Evolutionary conservation across 2,329 filamentous ascomycete species (phyloP), one percentile per base, ranked within the genome.

Genomic region (Oidium heveae): DNA sequence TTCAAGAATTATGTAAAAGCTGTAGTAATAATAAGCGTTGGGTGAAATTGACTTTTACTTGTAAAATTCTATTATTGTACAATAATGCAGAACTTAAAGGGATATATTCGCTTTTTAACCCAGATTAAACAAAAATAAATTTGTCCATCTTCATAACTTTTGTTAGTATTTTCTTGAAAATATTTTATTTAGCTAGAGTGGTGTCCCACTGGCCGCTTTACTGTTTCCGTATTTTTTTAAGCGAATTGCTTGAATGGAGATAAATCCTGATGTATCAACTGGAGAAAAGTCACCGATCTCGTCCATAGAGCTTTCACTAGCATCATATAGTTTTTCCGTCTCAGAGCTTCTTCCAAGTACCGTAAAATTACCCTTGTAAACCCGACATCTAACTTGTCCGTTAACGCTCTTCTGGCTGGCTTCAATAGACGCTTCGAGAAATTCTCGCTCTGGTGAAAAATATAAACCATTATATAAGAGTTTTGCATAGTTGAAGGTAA

Each of bases 371-470:
- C 83, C 80, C 76, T 83, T 83, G 74, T 81, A 84, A 58, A 72
- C 70, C 56, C 74, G 73, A 66, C 77, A 72, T 59, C 79, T 71
- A 57, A 84, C 80, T 63, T 70, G 66, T 57, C 76, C 76, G 66
- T 79, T 79, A 65, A 79, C 76, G 56, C 71, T 70, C 66, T 75
- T 74, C 66, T 84, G 79, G 46, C 69, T 72, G 59, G 74, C 73
- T 54, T 71, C 63, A 62, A 83, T 75, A 61, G 74, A 74, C 64
- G 78, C 73, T 69, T 87, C 77, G 55, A 83, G 70, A 69, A 82
- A 83, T 66, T 82, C 79, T 57, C 79, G 76, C 68, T 84, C 80
- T 34, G 80, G 79, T 15, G 76, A 80, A 71, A 83, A 84, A 73
- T 69, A 68, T 60, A 79, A 70, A 61, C 77, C 77, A 66, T 81